Evolutionary conservation across 306 rosid species (phyloP).

Genomic region (Glycine tomentella): DNA sequence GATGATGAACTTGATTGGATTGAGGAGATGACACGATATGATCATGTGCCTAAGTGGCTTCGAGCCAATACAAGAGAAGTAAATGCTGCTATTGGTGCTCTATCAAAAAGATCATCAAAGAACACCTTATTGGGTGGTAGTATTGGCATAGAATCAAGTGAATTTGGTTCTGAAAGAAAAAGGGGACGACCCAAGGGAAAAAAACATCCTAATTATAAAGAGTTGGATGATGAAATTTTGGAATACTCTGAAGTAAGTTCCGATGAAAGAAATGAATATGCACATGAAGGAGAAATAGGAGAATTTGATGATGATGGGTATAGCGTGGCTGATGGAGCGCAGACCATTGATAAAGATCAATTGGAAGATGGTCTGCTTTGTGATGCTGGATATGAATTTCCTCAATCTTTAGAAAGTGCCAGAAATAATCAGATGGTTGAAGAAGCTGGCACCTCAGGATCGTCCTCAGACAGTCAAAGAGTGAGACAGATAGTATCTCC

Average conservation of each 20-base stretch:
- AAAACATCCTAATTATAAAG: constrained; percentile 77
- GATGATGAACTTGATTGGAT: constrained; percentile 96
- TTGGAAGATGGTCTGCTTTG: constrained; percentile 71
- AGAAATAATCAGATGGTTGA: constrained; percentile 66
- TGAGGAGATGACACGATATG: constrained; percentile 85
- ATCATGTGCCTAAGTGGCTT: constrained; percentile 94
- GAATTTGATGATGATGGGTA: constrained; percentile 92
- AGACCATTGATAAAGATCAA: constrained; percentile 67
- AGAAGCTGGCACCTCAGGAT: constrained; percentile 84
- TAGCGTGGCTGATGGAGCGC: constrained; percentile 75
- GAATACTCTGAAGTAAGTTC: constrained; percentile 91
- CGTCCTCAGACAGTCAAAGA: constrained; percentile 79
- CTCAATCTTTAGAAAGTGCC: constrained; percentile 63
- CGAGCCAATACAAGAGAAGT: constrained; percentile 87
- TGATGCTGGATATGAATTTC: constrained; percentile 70
- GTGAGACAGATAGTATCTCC: constrained; percentile 73
- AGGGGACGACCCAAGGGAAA: constrained; percentile 94
- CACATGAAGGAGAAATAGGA: constrained; percentile 83
- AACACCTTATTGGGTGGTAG: constrained; percentile 63
- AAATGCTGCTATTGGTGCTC: constrained; percentile 72
- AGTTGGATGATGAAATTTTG: constrained; percentile 86
- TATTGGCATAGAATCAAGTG: constrained; percentile 62
- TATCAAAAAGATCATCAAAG: constrained; percentile 82
- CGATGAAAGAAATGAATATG: constrained; percentile 88
- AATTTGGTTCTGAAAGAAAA: constrained; percentile 87